These are phyloP conservation scores for Neurospora sp. DNA, from an alignment of 495 filamentous ascomycete species.

Conservation along the genomic window DNA sequence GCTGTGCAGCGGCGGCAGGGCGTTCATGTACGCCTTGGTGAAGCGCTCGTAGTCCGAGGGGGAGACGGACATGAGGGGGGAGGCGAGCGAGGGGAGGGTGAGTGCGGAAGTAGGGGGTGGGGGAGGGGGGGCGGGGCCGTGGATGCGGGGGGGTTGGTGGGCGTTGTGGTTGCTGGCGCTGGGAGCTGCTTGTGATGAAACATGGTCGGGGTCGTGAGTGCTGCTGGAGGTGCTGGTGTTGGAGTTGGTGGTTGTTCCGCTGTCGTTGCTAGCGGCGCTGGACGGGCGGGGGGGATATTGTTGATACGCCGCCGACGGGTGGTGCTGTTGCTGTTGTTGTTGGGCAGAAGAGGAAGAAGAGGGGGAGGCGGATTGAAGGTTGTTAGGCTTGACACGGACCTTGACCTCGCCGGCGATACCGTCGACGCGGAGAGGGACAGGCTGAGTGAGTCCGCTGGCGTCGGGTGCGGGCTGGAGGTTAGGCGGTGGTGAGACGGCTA, in stretches of 20 bases:
- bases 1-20: constrained; percentile 10
- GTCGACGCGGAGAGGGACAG: constrained; percentile 28
- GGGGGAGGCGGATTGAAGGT: background rate
- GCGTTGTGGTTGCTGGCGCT: background rate
- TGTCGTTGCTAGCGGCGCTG: background rate
- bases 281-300: background rate
- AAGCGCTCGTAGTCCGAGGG: background rate
- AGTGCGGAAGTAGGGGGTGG: background rate
- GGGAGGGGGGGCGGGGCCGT: background rate
- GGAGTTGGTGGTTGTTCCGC: background rate
- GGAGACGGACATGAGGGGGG: background rate
- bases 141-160: background rate
- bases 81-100: constrained; percentile 8
- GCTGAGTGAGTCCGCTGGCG: background rate
- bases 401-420: constrained; percentile 36
- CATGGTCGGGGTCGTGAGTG: background rate
- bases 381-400: constrained; percentile 20
- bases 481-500: constrained; percentile 20
- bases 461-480: constrained; percentile 10
- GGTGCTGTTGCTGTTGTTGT: background rate
- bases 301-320: background rate
- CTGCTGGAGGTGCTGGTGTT: background rate
- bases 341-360: background rate
- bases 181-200: background rate
- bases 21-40: constrained; percentile 6